Conservation (phyloP, 2,329 filamentous ascomycete genomes). For the Leptographium flavum region DNA sequence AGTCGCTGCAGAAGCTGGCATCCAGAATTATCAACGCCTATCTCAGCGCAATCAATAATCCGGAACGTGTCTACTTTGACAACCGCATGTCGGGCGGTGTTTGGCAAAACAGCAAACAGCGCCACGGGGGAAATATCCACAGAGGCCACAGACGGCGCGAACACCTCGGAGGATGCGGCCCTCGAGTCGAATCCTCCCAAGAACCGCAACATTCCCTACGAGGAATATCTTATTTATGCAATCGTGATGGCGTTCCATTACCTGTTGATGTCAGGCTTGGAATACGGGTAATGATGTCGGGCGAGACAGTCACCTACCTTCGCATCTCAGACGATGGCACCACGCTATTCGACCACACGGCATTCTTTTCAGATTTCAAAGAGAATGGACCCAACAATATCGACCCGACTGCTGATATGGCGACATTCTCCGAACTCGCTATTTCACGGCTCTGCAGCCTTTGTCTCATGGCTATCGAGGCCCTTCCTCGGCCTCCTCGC, state of each 20-base stretch:
- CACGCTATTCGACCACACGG: not conserved
- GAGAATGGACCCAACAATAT: not conserved
- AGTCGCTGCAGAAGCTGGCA: not conserved
- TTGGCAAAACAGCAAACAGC: not conserved
- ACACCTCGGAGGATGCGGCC: not conserved
- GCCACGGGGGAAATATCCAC: too few species aligned
- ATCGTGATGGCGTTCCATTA: not conserved
- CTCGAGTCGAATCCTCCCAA: too few species aligned
- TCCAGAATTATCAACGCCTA: not conserved
- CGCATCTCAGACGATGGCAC: not conserved
- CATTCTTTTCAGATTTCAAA: not conserved
- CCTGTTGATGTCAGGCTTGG: not conserved
- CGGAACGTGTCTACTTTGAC: not conserved
- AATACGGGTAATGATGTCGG: conserved; percentile 1
- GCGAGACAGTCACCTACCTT: not conserved
- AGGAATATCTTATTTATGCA: not conserved
- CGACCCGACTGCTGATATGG: not conserved
- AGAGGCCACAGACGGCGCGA: too few species aligned
- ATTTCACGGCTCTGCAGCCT: not conserved
- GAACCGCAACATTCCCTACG: not conserved
- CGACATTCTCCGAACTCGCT: not conserved
- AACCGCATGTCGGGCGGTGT: not conserved
- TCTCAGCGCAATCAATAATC: not conserved
- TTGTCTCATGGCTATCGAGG: not conserved
- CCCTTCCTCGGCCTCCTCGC: not conserved